Conservation (phyloP, 371 early-diverging fungal species). For the Mortierella sp. region DNA sequence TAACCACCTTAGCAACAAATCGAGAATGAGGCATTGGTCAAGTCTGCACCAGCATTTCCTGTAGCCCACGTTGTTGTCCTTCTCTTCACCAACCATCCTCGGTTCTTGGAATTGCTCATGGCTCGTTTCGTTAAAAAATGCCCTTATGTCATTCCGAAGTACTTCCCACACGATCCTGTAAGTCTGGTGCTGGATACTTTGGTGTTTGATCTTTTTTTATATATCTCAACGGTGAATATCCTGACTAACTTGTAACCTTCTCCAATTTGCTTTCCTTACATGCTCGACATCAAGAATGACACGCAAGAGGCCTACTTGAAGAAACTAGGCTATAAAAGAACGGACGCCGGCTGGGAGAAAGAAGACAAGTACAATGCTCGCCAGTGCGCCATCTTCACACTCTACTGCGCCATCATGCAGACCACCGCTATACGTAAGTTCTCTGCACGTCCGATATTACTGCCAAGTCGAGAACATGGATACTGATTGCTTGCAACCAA, state of each 20-base stretch:
- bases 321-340: slow-evolving; percentile 64
- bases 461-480: neutral
- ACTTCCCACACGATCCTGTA: slow-evolving; percentile 66
- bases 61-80: slow-evolving; percentile 76
- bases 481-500: neutral
- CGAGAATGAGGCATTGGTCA: slow-evolving; percentile 77
- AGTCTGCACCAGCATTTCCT: slow-evolving; percentile 73
- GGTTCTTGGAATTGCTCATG: slow-evolving; percentile 75
- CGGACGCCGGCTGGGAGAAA: slow-evolving; percentile 65
- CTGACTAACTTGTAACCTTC: neutral
- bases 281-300: slow-evolving; percentile 55
- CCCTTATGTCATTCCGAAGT: slow-evolving; percentile 80
- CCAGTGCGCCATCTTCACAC: slow-evolving; percentile 78
- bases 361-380: slow-evolving; percentile 74
- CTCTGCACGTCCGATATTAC: neutral
- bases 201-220: neutral
- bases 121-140: slow-evolving; percentile 83
- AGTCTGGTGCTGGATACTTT: slow-evolving; percentile 24
- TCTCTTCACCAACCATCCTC: slow-evolving; percentile 67
- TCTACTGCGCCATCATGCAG: slow-evolving; percentile 84
- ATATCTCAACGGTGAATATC: too few relatives aligned
- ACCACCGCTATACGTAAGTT: slow-evolving; percentile 59
- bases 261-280: too few relatives aligned
- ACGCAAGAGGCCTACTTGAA: slow-evolving; percentile 53
- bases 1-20: slow-evolving; percentile 71